Evolutionary conservation across 192 early-diverging fungal species (phyloP), one percentile per base, ranked within the genome.

Genomic region (Linnemannia schmuckeri): DNA sequence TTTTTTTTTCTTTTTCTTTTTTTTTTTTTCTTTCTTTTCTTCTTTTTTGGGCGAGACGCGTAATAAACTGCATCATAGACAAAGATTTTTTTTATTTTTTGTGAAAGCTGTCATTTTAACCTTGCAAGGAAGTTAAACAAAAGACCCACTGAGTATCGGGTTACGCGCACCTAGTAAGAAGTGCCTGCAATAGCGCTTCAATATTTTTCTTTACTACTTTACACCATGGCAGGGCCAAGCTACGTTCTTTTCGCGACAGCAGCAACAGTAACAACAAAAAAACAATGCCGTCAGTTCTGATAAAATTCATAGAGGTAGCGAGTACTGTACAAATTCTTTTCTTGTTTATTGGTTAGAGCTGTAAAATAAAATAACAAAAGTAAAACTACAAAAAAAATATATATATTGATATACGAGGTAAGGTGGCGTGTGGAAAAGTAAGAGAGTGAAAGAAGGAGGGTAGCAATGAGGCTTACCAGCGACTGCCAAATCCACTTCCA

Each of bases 261-360:
- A n/a, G n/a, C n/a, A n/a, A n/a, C n/a, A n/a, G n/a, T n/a, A n/a
- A n/a, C n/a, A 10, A 46, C 12, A 15, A 13, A 15, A 46, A 12
- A 13, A 15, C 15, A 46, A 13, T 13, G 3, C 13, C 12, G 13
- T 46, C 44, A 46, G 3, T 37, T 37, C 44, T 46, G 44, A 12
- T 13, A 44, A 44, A 12, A 44, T 44, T 12, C 42, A 44, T 10
- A 46, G 44, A 13, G 15, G 44, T 15, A 12, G 9, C 13, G 37
- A 46, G 8, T 66, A 71, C 13, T 71, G 41, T 71, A 71, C 70
- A 71, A 71, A 42, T 41, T 42, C n/a, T 18, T 70, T 71, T 24
- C 41, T 71, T 66, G 1, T 66, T 66, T 33, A 42, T 71, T 71
- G 66, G 66, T 7, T 55, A 18, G 24, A 18, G 52, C 8, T 30